Conservation (phyloP, 2,329 filamentous ascomycete genomes). For the Penicillium vulpinum region DNA sequence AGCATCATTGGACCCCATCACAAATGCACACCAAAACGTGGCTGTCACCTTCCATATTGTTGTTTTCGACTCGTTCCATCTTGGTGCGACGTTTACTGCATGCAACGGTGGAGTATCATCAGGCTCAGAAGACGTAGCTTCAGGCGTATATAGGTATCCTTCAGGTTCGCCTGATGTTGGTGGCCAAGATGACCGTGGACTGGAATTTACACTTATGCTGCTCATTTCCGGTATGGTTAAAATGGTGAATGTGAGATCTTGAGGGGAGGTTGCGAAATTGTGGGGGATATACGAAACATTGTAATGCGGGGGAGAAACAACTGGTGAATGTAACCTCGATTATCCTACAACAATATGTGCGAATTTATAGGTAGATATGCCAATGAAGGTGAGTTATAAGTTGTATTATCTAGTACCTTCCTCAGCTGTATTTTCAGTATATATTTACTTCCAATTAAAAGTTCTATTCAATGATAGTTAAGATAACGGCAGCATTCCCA, state of each 20-base stretch:
- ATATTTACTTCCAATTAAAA: neutral
- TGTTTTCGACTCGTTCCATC: slow-evolving; percentile 24
- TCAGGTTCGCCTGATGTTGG: neutral
- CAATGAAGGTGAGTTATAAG: neutral
- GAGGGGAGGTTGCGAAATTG: neutral
- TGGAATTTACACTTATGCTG: neutral
- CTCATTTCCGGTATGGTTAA: neutral
- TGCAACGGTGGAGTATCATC: slow-evolving; percentile 25
- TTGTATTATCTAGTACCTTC: neutral
- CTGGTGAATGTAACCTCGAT: neutral
- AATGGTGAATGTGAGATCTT: neutral
- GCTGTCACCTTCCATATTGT: slow-evolving; percentile 21
- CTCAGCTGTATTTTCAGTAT: too few relatives aligned
- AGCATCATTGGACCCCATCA: slow-evolving; percentile 28
- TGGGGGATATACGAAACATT: neutral
- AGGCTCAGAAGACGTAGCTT: neutral
- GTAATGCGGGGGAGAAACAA: neutral
- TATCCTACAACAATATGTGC: neutral
- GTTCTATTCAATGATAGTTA: neutral
- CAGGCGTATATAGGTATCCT: neutral
- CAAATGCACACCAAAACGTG: slow-evolving; percentile 21
- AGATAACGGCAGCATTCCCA: neutral
- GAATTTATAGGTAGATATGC: neutral
- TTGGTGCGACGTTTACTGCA: slow-evolving; percentile 22
- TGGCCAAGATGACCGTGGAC: neutral